These are phyloP conservation scores for Ensete ventricosum DNA, from an alignment of 176 grass and related monocot genomes.

Conservation along the genomic window DNA sequence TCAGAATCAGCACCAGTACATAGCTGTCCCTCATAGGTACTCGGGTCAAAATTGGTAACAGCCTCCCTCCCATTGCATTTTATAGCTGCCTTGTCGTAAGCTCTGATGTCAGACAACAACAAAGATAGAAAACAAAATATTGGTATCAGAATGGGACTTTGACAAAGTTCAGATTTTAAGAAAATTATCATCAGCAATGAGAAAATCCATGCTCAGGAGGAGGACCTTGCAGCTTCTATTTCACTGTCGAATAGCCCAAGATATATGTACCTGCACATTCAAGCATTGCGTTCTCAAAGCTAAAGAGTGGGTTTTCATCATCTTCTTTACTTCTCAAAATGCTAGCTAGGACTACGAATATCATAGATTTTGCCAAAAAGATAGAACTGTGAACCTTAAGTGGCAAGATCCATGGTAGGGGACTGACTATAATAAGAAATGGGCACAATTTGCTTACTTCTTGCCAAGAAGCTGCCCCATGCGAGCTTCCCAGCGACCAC, in stretches of 20 bases:
- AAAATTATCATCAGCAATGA: slow-evolving; percentile 29
- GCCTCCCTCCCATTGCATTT: slow-evolving; percentile 94
- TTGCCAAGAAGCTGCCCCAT: slow-evolving; percentile 98
- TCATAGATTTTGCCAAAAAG: no score
- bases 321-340: not conserved
- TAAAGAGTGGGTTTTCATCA: slow-evolving; percentile 37
- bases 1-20: slow-evolving; percentile 32
- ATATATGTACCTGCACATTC: slow-evolving; percentile 99
- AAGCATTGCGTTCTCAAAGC: slow-evolving; percentile 43
- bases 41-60: slow-evolving; percentile 85
- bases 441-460: slow-evolving; percentile 47
- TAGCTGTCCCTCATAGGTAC: slow-evolving; percentile 61
- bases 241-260: slow-evolving; percentile 99
- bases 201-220: slow-evolving; percentile 45
- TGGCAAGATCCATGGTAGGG: no score
- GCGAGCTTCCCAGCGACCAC: slow-evolving; percentile 93
- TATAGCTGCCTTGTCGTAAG: slow-evolving; percentile 93
- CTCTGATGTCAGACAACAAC: slow-evolving; percentile 43
- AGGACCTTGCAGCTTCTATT: slow-evolving; percentile 98
- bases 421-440: not conserved
- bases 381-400: no score
- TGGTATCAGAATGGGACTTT: slow-evolving; percentile 43
- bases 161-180: slow-evolving; percentile 25
- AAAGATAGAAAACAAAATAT: slow-evolving; percentile 44
- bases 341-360: not conserved